These are phyloP conservation scores for Lasiosphaeria miniovina DNA, from an alignment of 495 filamentous ascomycete species.

Conservation along the genomic window DNA sequence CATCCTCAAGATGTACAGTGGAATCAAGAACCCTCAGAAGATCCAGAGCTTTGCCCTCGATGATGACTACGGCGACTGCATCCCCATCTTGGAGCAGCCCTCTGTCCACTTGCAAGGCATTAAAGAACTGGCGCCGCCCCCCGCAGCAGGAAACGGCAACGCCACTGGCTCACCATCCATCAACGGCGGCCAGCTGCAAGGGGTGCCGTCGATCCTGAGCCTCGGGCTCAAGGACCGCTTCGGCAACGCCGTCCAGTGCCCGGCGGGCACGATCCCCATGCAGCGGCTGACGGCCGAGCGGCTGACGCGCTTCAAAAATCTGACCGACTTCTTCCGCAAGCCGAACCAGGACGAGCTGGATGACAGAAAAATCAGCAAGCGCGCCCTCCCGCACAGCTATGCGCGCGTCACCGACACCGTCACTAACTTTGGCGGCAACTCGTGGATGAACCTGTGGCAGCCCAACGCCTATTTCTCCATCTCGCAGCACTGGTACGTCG, in stretches of 20 bases:
- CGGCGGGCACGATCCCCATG: not conserved
- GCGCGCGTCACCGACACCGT: not conserved
- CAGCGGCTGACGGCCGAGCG: not conserved
- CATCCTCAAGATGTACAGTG: not conserved
- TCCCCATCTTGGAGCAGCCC: not conserved
- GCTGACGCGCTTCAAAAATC: not conserved
- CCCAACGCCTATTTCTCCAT: not conserved
- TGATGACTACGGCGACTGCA: not conserved
- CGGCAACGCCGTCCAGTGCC: not conserved
- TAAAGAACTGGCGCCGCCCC: not conserved
- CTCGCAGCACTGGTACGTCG: not conserved
- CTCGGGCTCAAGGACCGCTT: not conserved
- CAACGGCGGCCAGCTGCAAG: not conserved
- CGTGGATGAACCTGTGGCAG: not conserved
- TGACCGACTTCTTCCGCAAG: not conserved
- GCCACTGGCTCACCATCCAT: not conserved
- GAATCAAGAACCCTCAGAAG: not conserved
- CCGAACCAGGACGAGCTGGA: not conserved
- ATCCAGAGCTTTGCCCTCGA: not conserved
- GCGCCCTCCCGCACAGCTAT: not conserved
- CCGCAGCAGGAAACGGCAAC: not conserved
- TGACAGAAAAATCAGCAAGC: not conserved
- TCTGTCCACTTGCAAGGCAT: not conserved
- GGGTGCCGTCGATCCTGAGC: not conserved
- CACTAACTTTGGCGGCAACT: conserved; percentile 1